Base-by-base conservation (phyloP, 305 asterid genomes). In the Fraxinus dipetala region DNA sequence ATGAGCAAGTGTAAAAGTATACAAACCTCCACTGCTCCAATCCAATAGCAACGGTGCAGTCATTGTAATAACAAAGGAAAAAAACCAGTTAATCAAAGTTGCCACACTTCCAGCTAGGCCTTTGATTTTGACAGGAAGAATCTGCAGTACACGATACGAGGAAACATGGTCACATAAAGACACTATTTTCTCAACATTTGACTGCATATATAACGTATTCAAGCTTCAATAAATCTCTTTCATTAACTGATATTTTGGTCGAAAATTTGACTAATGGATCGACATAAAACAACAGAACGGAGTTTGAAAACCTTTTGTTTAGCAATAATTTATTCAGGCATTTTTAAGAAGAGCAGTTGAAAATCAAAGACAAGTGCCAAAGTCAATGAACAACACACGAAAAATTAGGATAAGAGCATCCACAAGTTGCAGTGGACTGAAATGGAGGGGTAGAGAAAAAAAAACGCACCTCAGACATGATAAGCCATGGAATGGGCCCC, bases 401-500 rank as follows among this genome's bases (percentile, higher is more conserved):
- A 10, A 22, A 54, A 54, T 54, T 54, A n/a, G 63, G 24, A 54
- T 13, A 51, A 51, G 63, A n/a, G 63, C 63, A 54, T 54, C 63
- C 63, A 22, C 70, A 61, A 61, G 26, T 22, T 61, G 30, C 31
- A 22, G 31, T 18, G 31, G 13, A 61, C 30, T 63, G 67, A 72
- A 51, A 34, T 16, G 34, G 22, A 28, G 9, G 78, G 74, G 78
- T 24, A 22, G 40, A 75, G 72, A 4, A 70, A 38, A 70, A 38
- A 77, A 67, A 16, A 63, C 65, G 84, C 85, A 95, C 98, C 98
- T 95, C 99, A 2, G 99, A 95, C 99, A 95, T 95, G 82, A 95
- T 95, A 79, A 95, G 91, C 99, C 99, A 95, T 6, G 99, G 99
- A 78, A 93, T 91, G 72, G 99, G 98, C 59, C 99, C 99, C 92